Percentiles rank a stretch among this genome's conserved stretches.
These are phyloP conservation scores for Skeletonema costatum DNA, from an alignment of 108 stramenopile species.

Conservation along the genomic window DNA sequence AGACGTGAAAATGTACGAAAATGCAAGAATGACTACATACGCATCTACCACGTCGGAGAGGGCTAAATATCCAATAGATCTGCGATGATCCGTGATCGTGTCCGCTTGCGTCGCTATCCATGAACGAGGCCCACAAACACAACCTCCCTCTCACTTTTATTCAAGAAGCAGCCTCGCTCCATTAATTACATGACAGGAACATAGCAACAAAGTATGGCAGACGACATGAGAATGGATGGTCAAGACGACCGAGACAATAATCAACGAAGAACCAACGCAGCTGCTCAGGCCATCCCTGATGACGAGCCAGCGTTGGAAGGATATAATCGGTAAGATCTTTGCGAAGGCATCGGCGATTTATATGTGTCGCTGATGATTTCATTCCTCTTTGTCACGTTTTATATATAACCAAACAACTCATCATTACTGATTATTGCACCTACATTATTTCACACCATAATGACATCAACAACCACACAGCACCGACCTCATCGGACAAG, in stretches of 20 bases:
- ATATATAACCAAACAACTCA: background rate
- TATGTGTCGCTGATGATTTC: background rate
- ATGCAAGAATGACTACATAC: background rate
- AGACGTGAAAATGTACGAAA: background rate
- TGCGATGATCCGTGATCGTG: too few species aligned
- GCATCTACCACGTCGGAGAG: background rate
- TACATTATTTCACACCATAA: too few species aligned
- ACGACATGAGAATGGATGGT: conserved; percentile 39
- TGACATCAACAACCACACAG: conserved; percentile 34
- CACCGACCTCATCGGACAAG: conserved; percentile 98
- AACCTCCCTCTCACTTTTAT: background rate
- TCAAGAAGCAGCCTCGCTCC: background rate
- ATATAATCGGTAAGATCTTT: conserved; percentile 70
- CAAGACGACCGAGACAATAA: conserved; percentile 40
- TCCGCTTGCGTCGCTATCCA: too few species aligned
- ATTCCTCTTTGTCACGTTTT: conserved; percentile 1
- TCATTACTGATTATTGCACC: background rate
- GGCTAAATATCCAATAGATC: too few species aligned
- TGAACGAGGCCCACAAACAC: too few species aligned
- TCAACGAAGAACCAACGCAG: conserved; percentile 5
- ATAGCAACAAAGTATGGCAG: conserved; percentile 4
- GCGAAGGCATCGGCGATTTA: background rate
- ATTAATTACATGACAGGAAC: too few species aligned
- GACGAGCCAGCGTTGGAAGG: conserved; percentile 86
- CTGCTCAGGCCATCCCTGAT: conserved; percentile 41